Base-by-base conservation (phyloP, 78 protist genomes). In the Mastigamoeba balamuthi region DNA sequence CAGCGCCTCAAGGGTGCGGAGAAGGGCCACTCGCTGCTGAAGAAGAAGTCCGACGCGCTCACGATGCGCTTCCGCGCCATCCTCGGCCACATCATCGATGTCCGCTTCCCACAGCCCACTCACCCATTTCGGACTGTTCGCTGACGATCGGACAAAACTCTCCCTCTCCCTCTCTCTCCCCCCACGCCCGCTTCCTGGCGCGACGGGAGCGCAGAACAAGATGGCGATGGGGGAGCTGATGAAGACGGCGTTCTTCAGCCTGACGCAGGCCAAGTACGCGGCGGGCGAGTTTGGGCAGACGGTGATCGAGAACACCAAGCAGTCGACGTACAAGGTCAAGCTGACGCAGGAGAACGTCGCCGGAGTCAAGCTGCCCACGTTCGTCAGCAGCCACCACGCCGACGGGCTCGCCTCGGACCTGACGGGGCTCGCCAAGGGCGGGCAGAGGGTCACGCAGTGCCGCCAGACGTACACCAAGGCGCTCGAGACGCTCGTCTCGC, bases 31-130 rank as follows among this genome's bases (percentile, higher is more conserved):
- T 40, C 81, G 25, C 83, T 96, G 68, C 85, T 96, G 42, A 96
- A 96, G 87, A 93, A 93, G 84, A 96, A 96, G 83, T 72, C 92
- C 9, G 99, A 96, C 63, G 99, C 99, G 39, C 87, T 96, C 28
- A 75, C 82, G 0, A 68, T 88, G 27, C 87, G 89, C 5, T 92
- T 88, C 89, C 87, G 97, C 42, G 40, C 72, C 48, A 77, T 93
- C 25, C 36, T 82, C 52, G 33, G 65, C 6, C 44, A 91, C 72
- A 85, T 95, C 64, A 52, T 67, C 17, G 86, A 86, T 53, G 81
- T 74, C 10, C 35, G 82, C 25, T 2, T 4, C 1, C 30, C 8
- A 29, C 44, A 1, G 27, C 78, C 75, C 33, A 10, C 9, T 6
- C 2, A 4, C 1, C 48, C 52, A 39, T 73, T 35, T 72, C 6